Base-by-base conservation (phyloP, 495 filamentous ascomycete genomes). In the Tetracladium setigerum region DNA sequence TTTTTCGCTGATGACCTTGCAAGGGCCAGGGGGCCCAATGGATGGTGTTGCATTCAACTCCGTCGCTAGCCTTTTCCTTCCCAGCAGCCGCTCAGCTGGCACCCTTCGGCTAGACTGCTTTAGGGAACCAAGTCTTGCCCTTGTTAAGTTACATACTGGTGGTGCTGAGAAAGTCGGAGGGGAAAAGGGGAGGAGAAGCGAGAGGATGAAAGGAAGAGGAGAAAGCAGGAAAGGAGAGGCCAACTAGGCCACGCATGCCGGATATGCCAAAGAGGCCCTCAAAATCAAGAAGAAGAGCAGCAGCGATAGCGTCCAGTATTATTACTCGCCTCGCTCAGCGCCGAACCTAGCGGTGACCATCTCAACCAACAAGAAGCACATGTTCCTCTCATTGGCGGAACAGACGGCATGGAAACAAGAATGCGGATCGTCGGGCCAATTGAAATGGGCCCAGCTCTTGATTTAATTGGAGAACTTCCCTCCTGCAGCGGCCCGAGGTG, bases 21-120 rank as follows among this genome's bases (percentile, higher is more conserved):
- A 30, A 15, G 24, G 40, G 35, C 35, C 8, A 35, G 9, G 22
- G 11, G 19, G 45, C 13, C 3, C 12, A n/a, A 38, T 33, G 17
- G 13, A 11, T 17, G 16, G 34, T 14, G 31, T 19, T 41, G 30
- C 12, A 11, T 30, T 17, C 15, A 37, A 41, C 15, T n/a, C 38
- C 12, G 22, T 30, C 8, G 18, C 19, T 11, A 12, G 2, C 14
- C 39, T 49, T 48, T 44, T 11, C 16, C 42, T 43, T 35, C 41
- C 55, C 55, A 57, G 50, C 18, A 34, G 22, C 55, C 55, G 51
- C 51, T 57, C 55, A 53, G 47, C 47, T 57, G 55, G 55, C 44
- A 42, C 43, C 38, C 8, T 4, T 2, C 50, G n/a, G 18, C 54
- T 34, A 36, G 54, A 9, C 9, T 4, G 38, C 43, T 41, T 46